A percentile compares a stretch with the other conserved stretches of the same genome.
Conservation (phyloP, 257 asterid species). For the Petunia axillaris region DNA sequence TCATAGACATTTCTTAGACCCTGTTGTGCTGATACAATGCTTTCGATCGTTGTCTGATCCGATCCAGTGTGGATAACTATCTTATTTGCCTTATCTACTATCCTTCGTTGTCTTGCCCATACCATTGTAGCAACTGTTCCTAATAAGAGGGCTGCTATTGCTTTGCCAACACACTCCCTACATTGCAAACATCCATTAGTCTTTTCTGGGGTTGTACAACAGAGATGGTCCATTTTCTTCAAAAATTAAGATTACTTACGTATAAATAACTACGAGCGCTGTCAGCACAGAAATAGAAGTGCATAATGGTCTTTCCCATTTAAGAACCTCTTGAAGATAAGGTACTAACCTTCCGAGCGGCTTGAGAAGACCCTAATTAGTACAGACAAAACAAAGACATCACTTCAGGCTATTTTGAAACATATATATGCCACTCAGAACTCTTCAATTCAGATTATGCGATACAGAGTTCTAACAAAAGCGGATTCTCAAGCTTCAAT, state of each 20-base stretch:
- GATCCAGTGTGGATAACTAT: constrained; percentile 58
- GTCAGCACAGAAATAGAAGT: constrained; percentile 43
- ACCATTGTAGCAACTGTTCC: constrained; percentile 55
- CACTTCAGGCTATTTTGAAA: background rate
- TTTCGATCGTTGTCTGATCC: constrained; percentile 74
- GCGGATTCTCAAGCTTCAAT: background rate
- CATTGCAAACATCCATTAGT: constrained; percentile 1
- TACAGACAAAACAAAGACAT: constrained; percentile 3
- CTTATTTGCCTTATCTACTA: constrained; percentile 45
- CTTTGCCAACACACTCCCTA: constrained; percentile 81
- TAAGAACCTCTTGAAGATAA: constrained; percentile 41
- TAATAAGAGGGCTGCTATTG: constrained; percentile 56
- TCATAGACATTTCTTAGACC: constrained; percentile 66
- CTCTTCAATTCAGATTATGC: background rate
- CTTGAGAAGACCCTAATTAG: constrained; percentile 59
- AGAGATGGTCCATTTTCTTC: background rate
- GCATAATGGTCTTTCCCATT: constrained; percentile 66
- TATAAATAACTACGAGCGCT: constrained; percentile 55
- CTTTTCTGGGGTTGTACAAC: background rate
- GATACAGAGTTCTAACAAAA: background rate
- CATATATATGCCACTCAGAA: background rate
- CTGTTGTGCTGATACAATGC: constrained; percentile 83
- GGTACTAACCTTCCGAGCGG: constrained; percentile 47
- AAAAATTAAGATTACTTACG: constrained; percentile 44
- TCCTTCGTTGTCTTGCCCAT: constrained; percentile 40